These are phyloP conservation scores for Arthrobotrys pseudoclavata DNA, from an alignment of 2,329 filamentous ascomycete genomes.

Conservation along the genomic window DNA sequence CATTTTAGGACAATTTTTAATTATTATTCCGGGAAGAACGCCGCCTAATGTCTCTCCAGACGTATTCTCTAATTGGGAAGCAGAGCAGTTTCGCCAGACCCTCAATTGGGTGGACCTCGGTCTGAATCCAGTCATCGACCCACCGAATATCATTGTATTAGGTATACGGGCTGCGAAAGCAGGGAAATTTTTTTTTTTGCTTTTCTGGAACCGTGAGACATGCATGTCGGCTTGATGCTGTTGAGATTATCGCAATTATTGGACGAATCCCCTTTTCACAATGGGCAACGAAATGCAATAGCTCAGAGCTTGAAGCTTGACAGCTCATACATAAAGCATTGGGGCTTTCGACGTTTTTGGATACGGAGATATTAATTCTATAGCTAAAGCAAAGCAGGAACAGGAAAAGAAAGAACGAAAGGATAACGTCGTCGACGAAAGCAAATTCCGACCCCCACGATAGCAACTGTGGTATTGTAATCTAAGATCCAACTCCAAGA, in stretches of 20 bases:
- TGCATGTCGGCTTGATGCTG: slow-evolving; percentile 42
- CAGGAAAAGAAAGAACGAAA: slow-evolving; percentile 16
- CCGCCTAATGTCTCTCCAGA: slow-evolving; percentile 60
- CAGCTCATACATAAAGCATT: slow-evolving; percentile 45
- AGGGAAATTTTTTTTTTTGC: slow-evolving; percentile 49
- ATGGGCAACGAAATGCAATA: slow-evolving; percentile 10
- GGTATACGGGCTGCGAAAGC: slow-evolving; percentile 8
- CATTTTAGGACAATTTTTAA: slow-evolving; percentile 55
- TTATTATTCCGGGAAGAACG: slow-evolving; percentile 51
- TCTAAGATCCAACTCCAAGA: slow-evolving; percentile 57
- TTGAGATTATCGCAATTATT: slow-evolving; percentile 50
- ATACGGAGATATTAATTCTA: slow-evolving; percentile 46
- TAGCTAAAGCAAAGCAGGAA: slow-evolving; percentile 16
- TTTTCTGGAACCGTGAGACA: slow-evolving; percentile 59
- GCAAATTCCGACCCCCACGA: slow-evolving; percentile 37
- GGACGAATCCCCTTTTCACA: slow-evolving; percentile 55
- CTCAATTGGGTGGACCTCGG: slow-evolving; percentile 41
- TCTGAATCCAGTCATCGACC: slow-evolving; percentile 44
- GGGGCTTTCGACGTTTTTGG: slow-evolving; percentile 37
- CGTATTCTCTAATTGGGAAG: slow-evolving; percentile 28
- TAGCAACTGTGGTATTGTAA: slow-evolving; percentile 27
- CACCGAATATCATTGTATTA: slow-evolving; percentile 19
- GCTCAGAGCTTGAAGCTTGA: slow-evolving; percentile 16
- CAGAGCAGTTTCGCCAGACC: slow-evolving; percentile 43
- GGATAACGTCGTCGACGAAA: slow-evolving; percentile 39